Percentiles rank a stretch among this genome's conserved stretches.
Conservation (phyloP, 129 eudicot species). For the Mikania micrantha region DNA sequence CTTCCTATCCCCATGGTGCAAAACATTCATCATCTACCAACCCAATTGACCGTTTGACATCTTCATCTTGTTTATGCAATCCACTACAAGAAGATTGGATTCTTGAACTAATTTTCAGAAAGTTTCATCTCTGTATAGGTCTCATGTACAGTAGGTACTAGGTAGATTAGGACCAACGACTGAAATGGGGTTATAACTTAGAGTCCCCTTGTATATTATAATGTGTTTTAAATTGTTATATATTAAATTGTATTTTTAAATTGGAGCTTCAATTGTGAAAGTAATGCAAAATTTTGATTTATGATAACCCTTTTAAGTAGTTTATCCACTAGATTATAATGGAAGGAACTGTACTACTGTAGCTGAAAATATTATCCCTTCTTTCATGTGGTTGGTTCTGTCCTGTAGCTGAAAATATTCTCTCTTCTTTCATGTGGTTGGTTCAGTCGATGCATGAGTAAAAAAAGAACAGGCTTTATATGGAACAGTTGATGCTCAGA, state of each 20-base stretch:
- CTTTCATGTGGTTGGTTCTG: background rate
- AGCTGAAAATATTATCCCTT: too few relatives aligned
- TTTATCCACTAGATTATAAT: too few relatives aligned
- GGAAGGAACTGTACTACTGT: too few relatives aligned
- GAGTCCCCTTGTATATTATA: slow-evolving; percentile 7
- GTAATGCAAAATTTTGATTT: too few relatives aligned
- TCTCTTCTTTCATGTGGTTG: too few relatives aligned
- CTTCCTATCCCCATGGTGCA: slow-evolving; percentile 33
- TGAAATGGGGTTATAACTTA: background rate
- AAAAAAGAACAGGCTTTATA: too few relatives aligned
- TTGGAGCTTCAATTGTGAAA: too few relatives aligned
- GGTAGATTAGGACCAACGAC: slow-evolving; percentile 10
- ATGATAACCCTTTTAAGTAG: background rate
- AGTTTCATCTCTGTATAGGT: background rate
- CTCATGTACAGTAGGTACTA: slow-evolving; percentile 7
- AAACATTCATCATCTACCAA: slow-evolving; percentile 27
- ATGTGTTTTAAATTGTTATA: background rate
- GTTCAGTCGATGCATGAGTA: too few relatives aligned
- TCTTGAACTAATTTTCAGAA: background rate
- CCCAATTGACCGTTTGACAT: slow-evolving; percentile 17
- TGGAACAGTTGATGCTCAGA: too few relatives aligned
- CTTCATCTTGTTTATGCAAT: slow-evolving; percentile 5
- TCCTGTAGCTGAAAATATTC: too few relatives aligned
- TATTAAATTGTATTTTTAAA: background rate
- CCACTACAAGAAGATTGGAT: background rate